phyloP scores from a whole-genome alignment of 1,284 basidiomycete genomes.

The Inonotus hispidus region DNA sequence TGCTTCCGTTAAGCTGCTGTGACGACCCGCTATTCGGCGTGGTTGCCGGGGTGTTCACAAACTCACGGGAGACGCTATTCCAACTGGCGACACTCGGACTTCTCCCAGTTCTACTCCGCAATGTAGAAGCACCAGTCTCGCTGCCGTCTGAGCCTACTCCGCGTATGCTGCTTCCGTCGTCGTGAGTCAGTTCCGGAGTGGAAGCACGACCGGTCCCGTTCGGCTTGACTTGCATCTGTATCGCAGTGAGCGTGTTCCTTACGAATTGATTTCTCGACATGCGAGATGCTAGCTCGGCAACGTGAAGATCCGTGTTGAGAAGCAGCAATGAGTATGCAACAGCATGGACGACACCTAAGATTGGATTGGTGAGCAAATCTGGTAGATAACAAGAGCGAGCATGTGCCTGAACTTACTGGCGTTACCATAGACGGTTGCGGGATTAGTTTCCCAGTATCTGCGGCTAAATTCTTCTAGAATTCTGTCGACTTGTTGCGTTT shows the following conservation, averaged over 20 bases:
- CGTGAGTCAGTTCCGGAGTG: slow-evolving; percentile 60
- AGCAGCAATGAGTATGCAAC: slow-evolving; percentile 90
- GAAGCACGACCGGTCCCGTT: slow-evolving; percentile 38
- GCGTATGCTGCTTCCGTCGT: slow-evolving; percentile 58
- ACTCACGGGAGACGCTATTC: slow-evolving; percentile 67
- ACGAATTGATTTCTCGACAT: slow-evolving; percentile 97
- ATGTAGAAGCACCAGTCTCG: slow-evolving; percentile 39
- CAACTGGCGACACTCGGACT: slow-evolving; percentile 80
- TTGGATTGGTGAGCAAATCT: slow-evolving; percentile 12
- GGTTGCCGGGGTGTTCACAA: slow-evolving; percentile 26
- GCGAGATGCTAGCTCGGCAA: slow-evolving; percentile 82
- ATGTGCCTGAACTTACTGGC: slow-evolving; percentile 51
- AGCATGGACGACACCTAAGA: slow-evolving; percentile 84
- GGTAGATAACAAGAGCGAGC: slow-evolving; percentile 11
- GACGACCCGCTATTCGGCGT: slow-evolving; percentile 18
- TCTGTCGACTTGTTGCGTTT: slow-evolving; percentile 97
- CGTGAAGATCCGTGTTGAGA: slow-evolving; percentile 95
- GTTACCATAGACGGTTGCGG: slow-evolving; percentile 71
- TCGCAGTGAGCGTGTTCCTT: slow-evolving; percentile 83
- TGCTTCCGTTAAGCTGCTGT: slow-evolving; percentile 21
- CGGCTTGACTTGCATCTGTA: slow-evolving; percentile 66
- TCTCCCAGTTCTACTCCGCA: slow-evolving; percentile 53
- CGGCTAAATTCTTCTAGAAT: slow-evolving; percentile 89
- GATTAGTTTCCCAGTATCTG: slow-evolving; percentile 90
- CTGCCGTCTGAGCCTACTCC: slow-evolving; percentile 43